Base-by-base conservation (phyloP, 345 rosid species). In the Leavenworthia alabamica region DNA sequence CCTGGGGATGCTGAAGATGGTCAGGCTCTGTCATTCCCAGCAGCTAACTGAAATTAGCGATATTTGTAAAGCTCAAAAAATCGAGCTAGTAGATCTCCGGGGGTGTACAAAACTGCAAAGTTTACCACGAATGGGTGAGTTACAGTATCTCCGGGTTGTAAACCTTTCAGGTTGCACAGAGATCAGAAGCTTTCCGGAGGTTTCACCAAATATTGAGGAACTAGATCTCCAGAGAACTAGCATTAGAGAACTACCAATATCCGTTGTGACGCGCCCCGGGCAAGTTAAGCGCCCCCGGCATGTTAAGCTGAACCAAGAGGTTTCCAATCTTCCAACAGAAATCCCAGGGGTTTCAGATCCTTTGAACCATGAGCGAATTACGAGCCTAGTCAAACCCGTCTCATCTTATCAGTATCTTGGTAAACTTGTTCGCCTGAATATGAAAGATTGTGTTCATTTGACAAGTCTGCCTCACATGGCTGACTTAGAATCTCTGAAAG, bases 151-250 rank as follows among this genome's bases (percentile, higher is more conserved):
- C 1, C 29, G 32, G 47, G 33, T 56, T 56, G 23, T 66, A 8
- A 66, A 56, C 3, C 42, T 66, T 0, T 46, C 56, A 33, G 41
- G 32, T 4, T 66, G 71, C 24, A 37, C 0, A 44, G 27, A 27
- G 29, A 56, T 66, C 46, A 24, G 0, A 43, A 54, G 10, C 6
- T 7, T 65, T 2, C 22, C 20, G 23, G 37, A 66, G 29, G 37
- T 55, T 32, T 33, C 70, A 43, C 27, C 54, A 14, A 43, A 43
- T 6, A 43, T 44, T 2, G 3, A 33, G 28, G 62, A 43, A 23
- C 7, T 65, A 0, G 5, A 55, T 65, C 62, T 65, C 28, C 44
- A 55, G 7, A 28, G 70, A 44, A 44, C 70, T 54, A 7, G 54
- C 5, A 44, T 46, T 14, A 14, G 26, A 29, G 33, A 64, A 8